Conservation (phyloP, 2,329 filamentous ascomycete genomes). For the Calycina herbarum region DNA sequence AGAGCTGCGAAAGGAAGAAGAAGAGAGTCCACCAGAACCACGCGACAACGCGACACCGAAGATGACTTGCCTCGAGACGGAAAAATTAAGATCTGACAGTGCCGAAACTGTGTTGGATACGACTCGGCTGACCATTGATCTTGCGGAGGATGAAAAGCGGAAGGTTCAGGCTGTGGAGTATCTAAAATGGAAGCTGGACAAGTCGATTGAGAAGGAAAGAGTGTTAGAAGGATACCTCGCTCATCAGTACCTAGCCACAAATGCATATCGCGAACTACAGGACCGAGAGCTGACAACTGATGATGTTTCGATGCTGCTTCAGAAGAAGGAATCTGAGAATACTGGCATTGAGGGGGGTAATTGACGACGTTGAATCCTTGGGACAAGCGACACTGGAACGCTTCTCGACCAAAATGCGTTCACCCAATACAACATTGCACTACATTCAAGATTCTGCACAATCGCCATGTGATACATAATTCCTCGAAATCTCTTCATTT, state of each 20-base stretch:
- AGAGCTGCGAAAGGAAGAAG: neutral
- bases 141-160: neutral
- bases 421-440: neutral
- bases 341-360: too few species aligned
- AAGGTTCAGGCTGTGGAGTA: neutral
- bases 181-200: neutral
- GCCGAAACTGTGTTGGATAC: neutral
- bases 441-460: neutral
- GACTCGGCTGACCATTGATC: neutral
- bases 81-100: neutral
- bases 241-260: neutral
- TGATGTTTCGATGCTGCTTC: neutral
- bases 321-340: neutral
- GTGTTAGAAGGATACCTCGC: neutral
- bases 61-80: neutral
- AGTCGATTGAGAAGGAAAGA: neutral
- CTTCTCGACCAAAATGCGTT: neutral
- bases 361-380: too few species aligned
- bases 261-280: neutral
- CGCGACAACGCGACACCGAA: neutral
- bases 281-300: neutral
- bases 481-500: neutral
- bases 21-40: neutral
- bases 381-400: neutral
- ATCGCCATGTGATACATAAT: neutral